Evolutionary conservation across 176 grass and related monocot genomes (phyloP), one percentile per base, ranked within the genome.

Genomic region (Cenchrus purpureus): DNA sequence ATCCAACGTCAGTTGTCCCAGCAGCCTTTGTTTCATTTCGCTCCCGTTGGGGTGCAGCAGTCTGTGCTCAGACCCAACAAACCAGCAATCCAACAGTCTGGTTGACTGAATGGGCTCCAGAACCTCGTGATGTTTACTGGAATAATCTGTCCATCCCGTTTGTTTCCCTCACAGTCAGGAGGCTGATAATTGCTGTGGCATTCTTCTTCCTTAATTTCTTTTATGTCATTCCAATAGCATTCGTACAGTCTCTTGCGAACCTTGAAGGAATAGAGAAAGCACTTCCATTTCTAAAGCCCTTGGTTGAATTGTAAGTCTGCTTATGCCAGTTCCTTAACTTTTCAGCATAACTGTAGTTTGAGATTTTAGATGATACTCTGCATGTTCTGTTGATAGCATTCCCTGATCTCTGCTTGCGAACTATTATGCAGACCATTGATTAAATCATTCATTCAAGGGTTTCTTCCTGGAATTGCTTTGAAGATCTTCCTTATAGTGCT

Each of bases 161-260:
- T 73, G 91, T 99, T 65, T 94, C 83, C 60, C 86, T 99, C 59
- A 86, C 90, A 49, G 71, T 96, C 67, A 87, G 97, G 72, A 89
- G 86, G 79, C 81, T 96, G 83, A 92, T 99, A 87, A 31, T 92
- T 83, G 43, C 56, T n/a, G 97, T 99, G 70, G 88, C 91, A 61
- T 94, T 99, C 74, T 99, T 99, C 79, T 99, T 99, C 83, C 97
- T 99, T 16, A 96, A 87, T 31, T 98, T 98, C 61, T 98, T 98
- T 68, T 98, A 88, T 84, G 43, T 98, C 25, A 68, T 94, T 50
- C 97, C 97, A 67, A 94, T 98, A 84, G 54, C 80, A 54, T 62
- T 96, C 2, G 97, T 98, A 12, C 97, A 98, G 59, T 90, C 93
- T 89, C 84, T 98, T 79, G 97, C 97, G 55, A 98, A 88, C 59